Percentiles rank a stretch among this genome's conserved stretches.
phyloP scores from a whole-genome alignment of 768 basidiomycete species.

The Chlorophyllum brunneum region DNA sequence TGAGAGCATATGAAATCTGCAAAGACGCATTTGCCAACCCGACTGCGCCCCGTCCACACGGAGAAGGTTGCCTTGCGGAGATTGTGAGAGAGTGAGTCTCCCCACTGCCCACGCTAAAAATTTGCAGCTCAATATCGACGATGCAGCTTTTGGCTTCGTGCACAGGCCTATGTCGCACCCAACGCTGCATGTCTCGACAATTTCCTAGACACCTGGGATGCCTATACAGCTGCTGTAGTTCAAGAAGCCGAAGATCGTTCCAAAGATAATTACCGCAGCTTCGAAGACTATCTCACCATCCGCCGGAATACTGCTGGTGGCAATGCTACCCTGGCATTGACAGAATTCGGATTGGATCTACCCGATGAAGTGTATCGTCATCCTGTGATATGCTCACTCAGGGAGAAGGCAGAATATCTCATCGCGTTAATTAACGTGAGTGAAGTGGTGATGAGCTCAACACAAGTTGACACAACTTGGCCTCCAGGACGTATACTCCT shows the following conservation, averaged over 20 bases:
- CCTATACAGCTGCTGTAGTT: conserved; percentile 39
- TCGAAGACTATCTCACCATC: conserved; percentile 50
- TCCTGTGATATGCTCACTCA: conserved; percentile 41
- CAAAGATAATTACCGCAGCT: conserved; percentile 31
- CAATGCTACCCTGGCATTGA: conserved; percentile 46
- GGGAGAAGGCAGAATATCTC: conserved; percentile 46
- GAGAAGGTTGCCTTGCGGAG: background rate
- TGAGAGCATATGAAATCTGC: no score
- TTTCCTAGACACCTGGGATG: conserved; percentile 34
- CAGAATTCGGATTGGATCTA: conserved; percentile 55
- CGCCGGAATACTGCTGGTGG: conserved; percentile 53
- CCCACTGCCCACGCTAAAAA: background rate
- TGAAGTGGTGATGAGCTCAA: background rate
- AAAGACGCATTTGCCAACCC: background rate
- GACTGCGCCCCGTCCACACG: background rate
- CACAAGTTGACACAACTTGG: background rate
- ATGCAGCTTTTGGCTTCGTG: conserved; percentile 21
- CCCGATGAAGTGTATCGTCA: conserved; percentile 53
- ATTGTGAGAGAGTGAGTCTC: background rate
- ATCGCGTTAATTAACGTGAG: conserved; percentile 32
- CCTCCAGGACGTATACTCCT: conserved; percentile 36
- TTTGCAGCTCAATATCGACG: background rate
- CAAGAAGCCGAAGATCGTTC: conserved; percentile 41
- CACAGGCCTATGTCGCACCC: conserved; percentile 9
- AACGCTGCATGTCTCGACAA: conserved; percentile 20